Evolutionary conservation across 73 alveolate species (phyloP), one percentile per base, ranked within the genome.

Genomic region (Paramecium sexaurelia): DNA sequence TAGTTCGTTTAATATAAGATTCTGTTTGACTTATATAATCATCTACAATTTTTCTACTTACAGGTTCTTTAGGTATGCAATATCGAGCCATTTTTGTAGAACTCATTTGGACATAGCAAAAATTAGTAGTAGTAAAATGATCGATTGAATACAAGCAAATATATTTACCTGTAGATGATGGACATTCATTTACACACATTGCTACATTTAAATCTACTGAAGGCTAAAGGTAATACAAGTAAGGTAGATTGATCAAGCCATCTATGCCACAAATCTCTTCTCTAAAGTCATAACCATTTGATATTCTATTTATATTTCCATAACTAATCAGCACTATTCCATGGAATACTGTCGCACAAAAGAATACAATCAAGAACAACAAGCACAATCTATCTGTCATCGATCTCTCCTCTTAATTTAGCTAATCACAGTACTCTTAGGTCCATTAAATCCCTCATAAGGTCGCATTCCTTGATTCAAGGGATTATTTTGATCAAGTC

Each of bases 241-340:
- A 93, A 24, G 96, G 96, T 47, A 36, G 36, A 19, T 91, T 55
- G 13, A 17, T 39, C 13, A 71, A 66, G 17, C 88, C 92, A 17
- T 92, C 93, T 15, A 35, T 8, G 1, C 96, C 96, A 83, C 96
- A 93, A 7, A 92, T 27, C 41, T 88, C 96, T n/a, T 75, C 87
- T 33, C 96, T 56, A 32, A 93, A 93, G 39, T 93, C 96, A 33
- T 27, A 78, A 22, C 96, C 96, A 55, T 75, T 93, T 9, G 91
- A 47, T 11, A 93, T 36, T 43, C 95, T 55, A 41, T 47, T 41
- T 11, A 91, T 69, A 32, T 78, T 91, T 29, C 96, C 96, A 78
- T 93, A 94, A 37, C 55, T 45, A 37, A 92, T 29, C 13, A 83
- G 41, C 37, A 55, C 75, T 15, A 32, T 40, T 27, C 93, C 73